phyloP scores from a whole-genome alignment of 495 filamentous ascomycete species.

The Tetracladium setigerum region DNA sequence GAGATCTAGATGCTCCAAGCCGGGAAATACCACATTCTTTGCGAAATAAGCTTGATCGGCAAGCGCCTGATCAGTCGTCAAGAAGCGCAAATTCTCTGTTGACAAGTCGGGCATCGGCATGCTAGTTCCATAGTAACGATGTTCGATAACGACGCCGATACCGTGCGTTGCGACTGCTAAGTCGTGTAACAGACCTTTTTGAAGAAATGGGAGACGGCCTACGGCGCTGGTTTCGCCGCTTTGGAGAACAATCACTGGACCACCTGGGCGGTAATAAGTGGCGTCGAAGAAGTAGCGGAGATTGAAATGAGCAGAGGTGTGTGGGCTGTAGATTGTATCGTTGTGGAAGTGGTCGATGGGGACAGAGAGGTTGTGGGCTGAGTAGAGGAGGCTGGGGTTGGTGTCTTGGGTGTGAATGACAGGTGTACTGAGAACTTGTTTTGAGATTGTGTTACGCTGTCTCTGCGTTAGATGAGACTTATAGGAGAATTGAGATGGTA shows the following conservation, averaged over 20 bases:
- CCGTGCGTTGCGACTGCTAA: conserved; percentile 57
- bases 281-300: conserved; percentile 71
- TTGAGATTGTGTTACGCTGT: conserved; percentile 16
- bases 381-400: conserved; percentile 39
- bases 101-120: conserved; percentile 51
- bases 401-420: conserved; percentile 19
- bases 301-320: conserved; percentile 48
- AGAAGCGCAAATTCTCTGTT: conserved; percentile 59
- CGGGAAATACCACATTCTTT: conserved; percentile 53
- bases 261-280: conserved; percentile 55
- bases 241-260: conserved; percentile 63
- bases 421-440: conserved; percentile 9
- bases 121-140: conserved; percentile 64
- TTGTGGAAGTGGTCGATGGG: conserved; percentile 74
- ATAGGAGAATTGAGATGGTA: not conserved
- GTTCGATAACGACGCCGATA: conserved; percentile 68
- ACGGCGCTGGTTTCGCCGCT: conserved; percentile 54
- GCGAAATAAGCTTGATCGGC: conserved; percentile 70
- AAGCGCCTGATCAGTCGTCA: conserved; percentile 68
- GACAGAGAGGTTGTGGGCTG: conserved; percentile 53
- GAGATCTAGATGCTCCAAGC: conserved; percentile 53
- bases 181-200: conserved; percentile 60
- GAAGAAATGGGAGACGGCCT: conserved; percentile 53
- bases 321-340: conserved; percentile 60
- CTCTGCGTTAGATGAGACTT: not conserved